Evolutionary conservation across 805 yeast species (phyloP), one percentile per base, ranked within the genome.

Genomic region (Grigorovia jiainica): DNA sequence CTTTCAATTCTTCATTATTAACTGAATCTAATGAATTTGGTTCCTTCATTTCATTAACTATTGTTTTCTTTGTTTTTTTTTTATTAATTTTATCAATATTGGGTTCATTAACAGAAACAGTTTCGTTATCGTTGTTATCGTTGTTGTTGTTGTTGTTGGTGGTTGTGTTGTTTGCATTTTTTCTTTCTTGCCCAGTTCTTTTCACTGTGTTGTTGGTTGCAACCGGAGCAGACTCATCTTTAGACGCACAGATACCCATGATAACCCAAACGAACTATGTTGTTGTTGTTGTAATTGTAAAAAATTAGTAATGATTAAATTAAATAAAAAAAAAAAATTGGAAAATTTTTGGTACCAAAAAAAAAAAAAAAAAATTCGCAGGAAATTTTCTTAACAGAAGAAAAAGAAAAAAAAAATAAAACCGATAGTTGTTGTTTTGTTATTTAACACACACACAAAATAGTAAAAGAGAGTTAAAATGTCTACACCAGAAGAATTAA

Each of bases 1-100:
- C 79, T 58, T 87, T 87, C 25, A 56, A 39, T 37, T 58, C 60
- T 13, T 49, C 47, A 25, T 42, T 45, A 17, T 25, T 32, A 2
- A 36, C 25, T 7, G 11, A 23, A 20, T 40, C 36, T 8, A 40
- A 29, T 5, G 42, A 24, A 18, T 40, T n/a, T n/a, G n/a, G n/a
- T n/a, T n/a, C n/a, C n/a, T n/a, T 11, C 7, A 10, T 19, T 5
- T 13, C 16, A 23, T 38, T 33, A 5, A n/a, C n/a, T 15, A 8
- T 3, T 16, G 16, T 6, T 4, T 15, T 5, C 7, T 8, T 1
- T 15, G n/a, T n/a, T 2, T 30, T 3, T 20, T 13, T 5, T 9
- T 7, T 23, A 17, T 1, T 17, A 15, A 11, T 3, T 17, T 17
- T 24, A 13, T 10, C n/a, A n/a, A n/a, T n/a, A n/a, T n/a, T n/a